These are phyloP conservation scores for Cytospora piceicola DNA, from an alignment of 2,329 filamentous ascomycete genomes.

Conservation along the genomic window DNA sequence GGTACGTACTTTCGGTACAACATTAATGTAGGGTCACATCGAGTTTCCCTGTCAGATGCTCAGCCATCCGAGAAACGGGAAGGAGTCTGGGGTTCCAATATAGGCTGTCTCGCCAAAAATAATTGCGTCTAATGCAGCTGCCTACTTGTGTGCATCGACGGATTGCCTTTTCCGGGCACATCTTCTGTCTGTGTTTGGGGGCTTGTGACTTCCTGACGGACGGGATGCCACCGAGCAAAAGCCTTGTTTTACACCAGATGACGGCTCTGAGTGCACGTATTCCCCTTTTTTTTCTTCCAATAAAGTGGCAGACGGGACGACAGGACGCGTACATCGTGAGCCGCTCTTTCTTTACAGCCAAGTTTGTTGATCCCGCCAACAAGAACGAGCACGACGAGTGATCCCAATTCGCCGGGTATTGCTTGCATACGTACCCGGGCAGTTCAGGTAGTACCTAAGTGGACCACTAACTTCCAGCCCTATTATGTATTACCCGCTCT, in stretches of 20 bases:
- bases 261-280: neutral
- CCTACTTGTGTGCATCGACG: neutral
- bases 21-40: neutral
- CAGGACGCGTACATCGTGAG: no score
- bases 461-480: neutral
- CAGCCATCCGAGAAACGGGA: neutral
- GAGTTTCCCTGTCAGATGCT: neutral
- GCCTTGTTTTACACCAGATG: neutral
- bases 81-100: neutral
- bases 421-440: neutral
- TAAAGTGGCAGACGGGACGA: no score
- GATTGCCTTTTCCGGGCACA: neutral
- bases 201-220: neutral
- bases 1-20: neutral
- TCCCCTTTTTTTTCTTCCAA: neutral
- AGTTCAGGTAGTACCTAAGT: neutral
- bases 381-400: neutral
- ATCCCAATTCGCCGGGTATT: constrained; percentile 1
- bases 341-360: no score
- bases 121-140: neutral
- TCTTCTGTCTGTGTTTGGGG: neutral
- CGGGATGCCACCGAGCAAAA: neutral
- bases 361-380: neutral
- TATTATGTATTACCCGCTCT: neutral
- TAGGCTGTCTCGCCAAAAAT: neutral